Base-by-base conservation (phyloP, 2,329 filamentous ascomycete species). In the Cryphonectria naterciae region DNA sequence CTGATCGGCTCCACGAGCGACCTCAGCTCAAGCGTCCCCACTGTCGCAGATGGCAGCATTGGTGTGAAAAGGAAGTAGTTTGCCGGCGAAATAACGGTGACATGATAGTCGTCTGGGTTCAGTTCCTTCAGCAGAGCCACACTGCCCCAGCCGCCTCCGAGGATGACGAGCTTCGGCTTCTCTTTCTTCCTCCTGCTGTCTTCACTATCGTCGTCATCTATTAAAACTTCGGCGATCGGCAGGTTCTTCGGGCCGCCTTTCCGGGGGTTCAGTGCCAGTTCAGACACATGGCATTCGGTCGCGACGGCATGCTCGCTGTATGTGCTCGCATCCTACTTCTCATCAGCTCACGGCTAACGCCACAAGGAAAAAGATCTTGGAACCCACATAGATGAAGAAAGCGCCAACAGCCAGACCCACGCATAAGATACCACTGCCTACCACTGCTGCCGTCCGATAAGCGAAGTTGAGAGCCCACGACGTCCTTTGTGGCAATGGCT, bases 51-150 rank as follows among this genome's bases (percentile, higher is more conserved):
- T 1, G 96, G 96, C 60, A 99, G 86, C 95, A 99, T 98, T 0
- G 96, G 96, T 1, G 96, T 99, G 81, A 99, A 99, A 43, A 99
- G 84, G 83, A 99, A 99, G 83, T 98, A 97, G 77, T 98, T 98
- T 49, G 92, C 92, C 0, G 96, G 95, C 17, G 94, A 97, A 60
- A 99, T 92, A 54, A 99, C 92, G 5, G 95, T 98, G 75, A 99
- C 91, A 80, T 99, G 95, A 79, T 98, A 99, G 76, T 98, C 93
- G 17, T 95, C 93, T 0, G 94, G 91, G 73, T 95, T 92, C 73
- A 99, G 82, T 73, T 93, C 92, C 83, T 99, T 99, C 75, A 99
- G 83, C 71, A 99, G 84, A 5, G 95, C 93, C 72, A 99, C 93
- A 77, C 94, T 94, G 68, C 95, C 96, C 96, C 96, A 99, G 61